Evolutionary conservation across 768 basidiomycete species (phyloP), one percentile per base, ranked within the genome.

Genomic region (Astraeus odoratus): DNA sequence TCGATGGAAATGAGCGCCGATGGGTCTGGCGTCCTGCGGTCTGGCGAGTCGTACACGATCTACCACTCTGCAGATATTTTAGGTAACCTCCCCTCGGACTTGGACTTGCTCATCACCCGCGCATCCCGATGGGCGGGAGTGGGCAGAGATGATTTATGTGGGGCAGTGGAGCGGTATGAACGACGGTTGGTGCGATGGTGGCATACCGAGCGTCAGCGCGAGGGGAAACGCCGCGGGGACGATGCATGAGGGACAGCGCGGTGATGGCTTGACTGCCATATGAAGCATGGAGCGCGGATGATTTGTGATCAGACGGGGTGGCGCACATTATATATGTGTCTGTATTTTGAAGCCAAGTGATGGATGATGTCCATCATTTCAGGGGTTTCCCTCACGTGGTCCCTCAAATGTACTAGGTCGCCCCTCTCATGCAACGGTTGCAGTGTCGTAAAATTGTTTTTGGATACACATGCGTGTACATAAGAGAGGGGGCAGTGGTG

Each of bases 1-100:
- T 29, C 54, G 13, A 54, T 50, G 12, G 31, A 27, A 26, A 29
- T 27, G 33, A 49, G 46, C 16, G 47, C 37, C 13, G 48, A 23
- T 16, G 44, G 49, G 15, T 37, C 16, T 38, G 50, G 25, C 23
- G 30, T 47, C n/a, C 65, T 51, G 20, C 68, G 67, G 57, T 78
- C 85, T 3, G 88, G 84, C 1, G 75, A 78, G 48, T 63, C 64
- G 40, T 80, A 84, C 65, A 67, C 67, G 39, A 75, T 90, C 39
- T 89, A 80, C 66, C 70, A 78, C 26, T 67, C 73, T n/a, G 68
- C 69, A n/a, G 92, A 92, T 52, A 66, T 77, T 41, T 64, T 77
- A 22, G 89, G 89, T 26, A 64, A 65, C 5, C 47, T 86, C 23
- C 70, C 77, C 3, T 65, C 56, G 4, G 77, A 77, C 38, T 77